phyloP scores from a whole-genome alignment of 1,284 basidiomycete genomes.

The Ganoderma boninense region DNA sequence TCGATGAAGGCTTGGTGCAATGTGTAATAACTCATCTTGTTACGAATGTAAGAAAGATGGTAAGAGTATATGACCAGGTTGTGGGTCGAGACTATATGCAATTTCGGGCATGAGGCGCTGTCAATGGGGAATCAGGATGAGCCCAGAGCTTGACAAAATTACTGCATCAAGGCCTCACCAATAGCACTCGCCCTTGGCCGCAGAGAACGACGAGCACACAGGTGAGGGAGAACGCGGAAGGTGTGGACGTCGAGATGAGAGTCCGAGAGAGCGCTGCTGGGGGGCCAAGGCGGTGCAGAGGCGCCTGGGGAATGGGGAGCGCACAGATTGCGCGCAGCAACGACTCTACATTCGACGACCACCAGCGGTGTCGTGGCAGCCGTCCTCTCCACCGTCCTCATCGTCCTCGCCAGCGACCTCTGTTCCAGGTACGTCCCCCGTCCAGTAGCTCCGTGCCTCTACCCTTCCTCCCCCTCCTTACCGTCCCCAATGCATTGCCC shows the following conservation, averaged over 20 bases:
- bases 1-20: slow-evolving; percentile 1
- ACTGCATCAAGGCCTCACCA: neutral
- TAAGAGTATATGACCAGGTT: no score
- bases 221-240: neutral
- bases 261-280: neutral
- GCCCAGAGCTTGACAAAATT: neutral
- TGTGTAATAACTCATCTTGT: neutral
- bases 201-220: neutral
- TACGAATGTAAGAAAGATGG: neutral
- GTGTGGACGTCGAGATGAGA: neutral
- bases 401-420: slow-evolving; percentile 28
- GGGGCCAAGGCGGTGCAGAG: slow-evolving; percentile 3
- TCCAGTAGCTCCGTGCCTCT: slow-evolving; percentile 37
- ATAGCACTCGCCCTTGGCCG: neutral
- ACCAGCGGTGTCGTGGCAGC: slow-evolving; percentile 29
- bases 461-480: slow-evolving; percentile 47
- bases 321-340: slow-evolving; percentile 13
- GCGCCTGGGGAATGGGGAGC: neutral
- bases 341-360: slow-evolving; percentile 59
- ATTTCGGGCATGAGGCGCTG: neutral
- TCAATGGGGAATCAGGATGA: no score
- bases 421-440: slow-evolving; percentile 39
- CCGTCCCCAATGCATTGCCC: slow-evolving; percentile 43
- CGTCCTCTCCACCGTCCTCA: slow-evolving; percentile 23
- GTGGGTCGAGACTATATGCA: no score